Conservation (phyloP, 2,329 filamentous ascomycete genomes). For the Calonectria honghensis region DNA sequence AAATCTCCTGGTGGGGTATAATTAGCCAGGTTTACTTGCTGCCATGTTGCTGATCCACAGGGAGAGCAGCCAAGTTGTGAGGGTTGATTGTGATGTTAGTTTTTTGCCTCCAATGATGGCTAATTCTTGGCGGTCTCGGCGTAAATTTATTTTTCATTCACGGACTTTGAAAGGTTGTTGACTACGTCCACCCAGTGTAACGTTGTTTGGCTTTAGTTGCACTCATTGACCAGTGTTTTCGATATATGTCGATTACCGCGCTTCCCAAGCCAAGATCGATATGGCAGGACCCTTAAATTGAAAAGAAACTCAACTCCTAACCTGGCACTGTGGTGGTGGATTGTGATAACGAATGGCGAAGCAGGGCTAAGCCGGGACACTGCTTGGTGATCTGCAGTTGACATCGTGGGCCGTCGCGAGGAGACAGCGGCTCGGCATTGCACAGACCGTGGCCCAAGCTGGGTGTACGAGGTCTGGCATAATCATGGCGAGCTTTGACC, state of each 20-base stretch:
- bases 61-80: not conserved
- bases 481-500: constrained; percentile 6
- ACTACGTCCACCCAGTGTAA: not conserved
- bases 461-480: constrained; percentile 26
- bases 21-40: not conserved
- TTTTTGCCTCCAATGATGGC: no score
- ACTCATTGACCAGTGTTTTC: not conserved
- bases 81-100: not conserved
- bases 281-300: not conserved
- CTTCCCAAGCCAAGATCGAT: not conserved
- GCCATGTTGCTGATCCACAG: not conserved
- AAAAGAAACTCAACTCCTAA: not conserved
- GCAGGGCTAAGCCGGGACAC: not conserved
- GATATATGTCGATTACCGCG: not conserved
- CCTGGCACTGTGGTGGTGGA: not conserved
- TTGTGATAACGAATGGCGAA: not conserved
- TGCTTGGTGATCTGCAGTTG: constrained; percentile 4
- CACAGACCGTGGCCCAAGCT: constrained; percentile 17
- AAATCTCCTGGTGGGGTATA: not conserved
- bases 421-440: constrained; percentile 16
- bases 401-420: constrained; percentile 24
- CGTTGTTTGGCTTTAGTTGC: not conserved
- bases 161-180: no score
- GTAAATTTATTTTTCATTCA: no score
- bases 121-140: not conserved